Evolutionary conservation across 768 basidiomycete genomes (phyloP), one percentile per base, ranked within the genome.

Genomic region (Boletus pseudopeckii): DNA sequence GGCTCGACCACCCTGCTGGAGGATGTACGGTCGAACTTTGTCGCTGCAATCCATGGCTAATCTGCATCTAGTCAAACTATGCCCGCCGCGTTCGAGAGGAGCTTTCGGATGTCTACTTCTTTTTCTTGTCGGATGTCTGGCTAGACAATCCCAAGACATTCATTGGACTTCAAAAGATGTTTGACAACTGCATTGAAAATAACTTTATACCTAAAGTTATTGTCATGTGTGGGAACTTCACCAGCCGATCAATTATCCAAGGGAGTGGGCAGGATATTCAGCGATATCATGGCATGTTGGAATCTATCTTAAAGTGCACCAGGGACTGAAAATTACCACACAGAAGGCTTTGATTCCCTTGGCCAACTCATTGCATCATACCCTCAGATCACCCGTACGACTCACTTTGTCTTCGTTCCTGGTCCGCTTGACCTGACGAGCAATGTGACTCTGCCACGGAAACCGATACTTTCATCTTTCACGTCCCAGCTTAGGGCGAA

Each of bases 61-160:
- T 47, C 14, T 30, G 39, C n/a, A 53, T 48, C 46, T 59, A 91
- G 89, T 74, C 78, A 26, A 79, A 86, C 68, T 82, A 84, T 57
- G 72, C 81, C 24, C 70, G 75, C 30, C 84, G 88, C 14, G 72
- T 91, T 42, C 78, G 78, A 52, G 80, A 84, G 59, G 89, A 92
- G 50, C 74, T 89, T 18, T 73, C 85, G 14, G 86, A 94, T 50
- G 75, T 92, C 33, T 81, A 90, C 48, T 93, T 98, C 75, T 92
- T 97, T 71, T 84, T 97, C 64, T 77, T 98, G 37, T 98, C 97
- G 0, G 97, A 99, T 68, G 86, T 98, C 3, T 95, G 93, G 90
- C 77, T 99, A 22, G 96, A 99, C 71, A 84, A 91, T 58, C 85
- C 92, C 0, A 81, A 86, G 53, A 93, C 92, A 1, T 71, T 98